Evolutionary conservation across 2,329 filamentous ascomycete species (phyloP).

Genomic region (Sclerotiophoma versabilis): DNA sequence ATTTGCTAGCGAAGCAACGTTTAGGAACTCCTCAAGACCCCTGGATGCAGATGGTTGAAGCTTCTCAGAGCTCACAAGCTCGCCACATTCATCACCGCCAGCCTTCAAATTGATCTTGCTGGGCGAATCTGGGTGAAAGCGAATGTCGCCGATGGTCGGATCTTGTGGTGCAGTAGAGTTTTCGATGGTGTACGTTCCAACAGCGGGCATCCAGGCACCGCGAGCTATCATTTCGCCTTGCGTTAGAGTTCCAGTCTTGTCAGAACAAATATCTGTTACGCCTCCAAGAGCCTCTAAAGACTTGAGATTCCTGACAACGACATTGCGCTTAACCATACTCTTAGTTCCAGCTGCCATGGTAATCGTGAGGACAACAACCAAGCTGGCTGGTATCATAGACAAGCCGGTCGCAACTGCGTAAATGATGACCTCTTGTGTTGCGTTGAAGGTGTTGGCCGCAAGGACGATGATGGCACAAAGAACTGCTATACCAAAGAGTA

Average conservation of each 20-base stretch:
- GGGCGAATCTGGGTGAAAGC: conserved; percentile 32
- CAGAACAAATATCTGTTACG: conserved; percentile 47
- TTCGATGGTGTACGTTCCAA: conserved; percentile 48
- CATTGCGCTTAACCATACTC: conserved; percentile 47
- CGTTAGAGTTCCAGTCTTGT: conserved; percentile 48
- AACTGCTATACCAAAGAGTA: conserved; percentile 47
- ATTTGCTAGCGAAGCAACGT: conserved; percentile 55
- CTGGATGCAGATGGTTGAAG: conserved; percentile 13
- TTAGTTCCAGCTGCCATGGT: conserved; percentile 51
- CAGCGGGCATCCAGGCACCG: conserved; percentile 48
- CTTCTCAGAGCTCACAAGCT: conserved; percentile 21
- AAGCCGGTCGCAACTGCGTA: conserved; percentile 50
- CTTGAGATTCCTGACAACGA: conserved; percentile 45
- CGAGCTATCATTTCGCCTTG: conserved; percentile 54
- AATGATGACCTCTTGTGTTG: conserved; percentile 50
- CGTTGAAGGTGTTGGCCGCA: conserved; percentile 48
- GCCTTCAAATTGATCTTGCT: conserved; percentile 33
- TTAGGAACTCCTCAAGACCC: conserved; percentile 43
- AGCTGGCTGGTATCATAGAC: conserved; percentile 49
- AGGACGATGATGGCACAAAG: conserved; percentile 51
- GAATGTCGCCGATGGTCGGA: conserved; percentile 41
- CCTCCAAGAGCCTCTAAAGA: conserved; percentile 48
- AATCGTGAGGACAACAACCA: conserved; percentile 50
- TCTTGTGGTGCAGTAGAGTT: conserved; percentile 45
- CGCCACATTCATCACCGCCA: conserved; percentile 13